Percentiles rank a stretch among this genome's conserved stretches.
Conservation (phyloP, 129 eudicot genomes). For the Dittrichia graveolens region DNA sequence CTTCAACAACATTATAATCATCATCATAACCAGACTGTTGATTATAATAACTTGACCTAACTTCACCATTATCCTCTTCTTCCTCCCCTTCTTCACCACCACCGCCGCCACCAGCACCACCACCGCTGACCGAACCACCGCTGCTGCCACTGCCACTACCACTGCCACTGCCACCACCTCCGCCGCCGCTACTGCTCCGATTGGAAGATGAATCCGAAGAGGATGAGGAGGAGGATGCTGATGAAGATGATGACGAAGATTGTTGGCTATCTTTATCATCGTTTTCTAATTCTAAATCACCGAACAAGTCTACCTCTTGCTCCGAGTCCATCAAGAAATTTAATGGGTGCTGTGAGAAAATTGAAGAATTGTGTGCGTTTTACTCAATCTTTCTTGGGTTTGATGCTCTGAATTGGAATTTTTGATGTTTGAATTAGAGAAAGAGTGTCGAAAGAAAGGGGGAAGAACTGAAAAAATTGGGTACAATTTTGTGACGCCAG, state of each 20-base stretch:
- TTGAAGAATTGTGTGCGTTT: background rate
- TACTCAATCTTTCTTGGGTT: conserved; percentile 7
- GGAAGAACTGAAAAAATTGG: background rate
- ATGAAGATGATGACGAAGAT: conserved; percentile 64
- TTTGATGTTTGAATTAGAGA: background rate
- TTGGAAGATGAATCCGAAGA: conserved; percentile 66
- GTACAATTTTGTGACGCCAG: conserved; percentile 21
- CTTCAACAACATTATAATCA: conserved; percentile 48
- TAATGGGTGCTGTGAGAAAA: background rate
- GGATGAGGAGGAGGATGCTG: conserved; percentile 63
- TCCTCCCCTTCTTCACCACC: conserved; percentile 36
- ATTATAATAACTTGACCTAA: conserved; percentile 42
- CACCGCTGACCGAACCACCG: conserved; percentile 43
- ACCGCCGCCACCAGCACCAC: conserved; percentile 24
- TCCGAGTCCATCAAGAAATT: conserved; percentile 54
- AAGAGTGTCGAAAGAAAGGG: background rate
- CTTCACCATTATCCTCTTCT: conserved; percentile 64
- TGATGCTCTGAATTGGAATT: conserved; percentile 15
- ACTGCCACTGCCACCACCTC: conserved; percentile 10
- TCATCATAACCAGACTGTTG: conserved; percentile 44
- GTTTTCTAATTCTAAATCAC: conserved; percentile 52
- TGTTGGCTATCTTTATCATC: conserved; percentile 40
- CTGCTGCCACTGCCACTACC: conserved; percentile 33
- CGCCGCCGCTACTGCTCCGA: conserved; percentile 50
- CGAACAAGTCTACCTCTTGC: conserved; percentile 68